Evolutionary conservation across 2,329 filamentous ascomycete species (phyloP).

Genomic region (Niveomyces coronatus): DNA sequence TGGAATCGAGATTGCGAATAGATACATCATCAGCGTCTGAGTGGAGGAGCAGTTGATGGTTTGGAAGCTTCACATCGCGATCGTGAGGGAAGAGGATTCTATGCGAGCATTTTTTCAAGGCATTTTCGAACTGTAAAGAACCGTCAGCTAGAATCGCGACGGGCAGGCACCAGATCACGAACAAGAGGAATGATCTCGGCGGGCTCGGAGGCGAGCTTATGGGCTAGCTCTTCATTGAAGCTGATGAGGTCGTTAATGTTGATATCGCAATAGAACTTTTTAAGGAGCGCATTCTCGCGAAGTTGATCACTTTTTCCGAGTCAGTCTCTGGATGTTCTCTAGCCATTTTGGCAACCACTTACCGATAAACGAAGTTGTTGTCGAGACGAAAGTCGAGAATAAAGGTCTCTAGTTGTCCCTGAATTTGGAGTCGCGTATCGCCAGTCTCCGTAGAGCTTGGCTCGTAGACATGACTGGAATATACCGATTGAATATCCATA

Average conservation of each 20-base stretch:
- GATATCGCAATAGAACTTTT: constrained; percentile 92
- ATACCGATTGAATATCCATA: constrained; percentile 86
- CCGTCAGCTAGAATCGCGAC: constrained; percentile 8
- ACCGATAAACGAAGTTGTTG: constrained; percentile 93
- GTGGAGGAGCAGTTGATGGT: constrained; percentile 91
- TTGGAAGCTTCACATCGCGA: constrained; percentile 58
- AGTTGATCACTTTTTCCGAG: constrained; percentile 74
- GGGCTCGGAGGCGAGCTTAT: constrained; percentile 80
- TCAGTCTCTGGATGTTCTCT: too few relatives aligned
- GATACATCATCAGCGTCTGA: constrained; percentile 85
- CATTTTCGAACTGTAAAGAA: constrained; percentile 66
- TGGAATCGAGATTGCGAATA: constrained; percentile 87
- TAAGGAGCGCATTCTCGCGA: constrained; percentile 84
- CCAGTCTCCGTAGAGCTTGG: constrained; percentile 54
- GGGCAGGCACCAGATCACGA: constrained; percentile 19
- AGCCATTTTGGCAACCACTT: constrained; percentile 7
- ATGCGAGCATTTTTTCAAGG: constrained; percentile 83
- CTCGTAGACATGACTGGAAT: constrained; percentile 72
- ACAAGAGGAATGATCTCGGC: constrained; percentile 88
- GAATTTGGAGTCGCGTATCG: constrained; percentile 61
- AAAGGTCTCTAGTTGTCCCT: constrained; percentile 77
- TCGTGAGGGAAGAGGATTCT: constrained; percentile 82
- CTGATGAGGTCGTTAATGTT: constrained; percentile 93
- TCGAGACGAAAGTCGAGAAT: constrained; percentile 90
- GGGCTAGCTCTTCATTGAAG: constrained; percentile 90